Percentiles rank a stretch among this genome's conserved stretches.
These are phyloP conservation scores for Helicostylum pulchrum DNA, from an alignment of 192 early-diverging fungal species.

Conservation along the genomic window DNA sequence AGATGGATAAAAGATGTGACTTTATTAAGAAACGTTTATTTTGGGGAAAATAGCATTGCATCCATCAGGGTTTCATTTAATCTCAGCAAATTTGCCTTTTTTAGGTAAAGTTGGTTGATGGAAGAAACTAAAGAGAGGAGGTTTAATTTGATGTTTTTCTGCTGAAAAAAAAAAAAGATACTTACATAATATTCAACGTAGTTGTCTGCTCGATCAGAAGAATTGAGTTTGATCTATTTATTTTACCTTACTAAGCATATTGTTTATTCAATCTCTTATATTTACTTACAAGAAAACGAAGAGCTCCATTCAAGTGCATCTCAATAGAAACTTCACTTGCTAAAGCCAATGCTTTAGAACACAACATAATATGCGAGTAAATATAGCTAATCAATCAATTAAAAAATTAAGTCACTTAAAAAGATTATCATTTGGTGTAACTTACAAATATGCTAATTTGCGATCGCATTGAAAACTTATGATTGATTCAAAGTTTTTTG, in stretches of 20 bases:
- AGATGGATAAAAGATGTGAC: slow-evolving; percentile 13
- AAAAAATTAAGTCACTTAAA: neutral
- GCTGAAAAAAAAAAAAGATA: neutral
- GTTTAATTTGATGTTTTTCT: no score
- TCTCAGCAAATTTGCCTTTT: slow-evolving; percentile 21
- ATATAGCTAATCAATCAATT: neutral
- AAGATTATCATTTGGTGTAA: neutral
- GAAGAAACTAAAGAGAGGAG: neutral
- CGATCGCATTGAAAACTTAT: neutral
- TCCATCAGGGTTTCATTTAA: neutral
- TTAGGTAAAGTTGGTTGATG: neutral
- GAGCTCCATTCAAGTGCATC: neutral
- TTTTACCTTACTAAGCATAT: neutral
- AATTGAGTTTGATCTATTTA: neutral
- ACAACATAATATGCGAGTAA: slow-evolving; percentile 7
- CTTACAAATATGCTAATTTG: slow-evolving; percentile 7
- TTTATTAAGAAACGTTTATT: neutral
- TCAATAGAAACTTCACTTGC: slow-evolving; percentile 15
- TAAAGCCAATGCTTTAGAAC: neutral
- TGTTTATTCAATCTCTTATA: neutral
- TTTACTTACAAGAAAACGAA: slow-evolving; percentile 11
- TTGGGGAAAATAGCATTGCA: neutral
- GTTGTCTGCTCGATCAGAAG: neutral
- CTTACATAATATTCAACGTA: slow-evolving; percentile 15
- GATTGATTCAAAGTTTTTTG: slow-evolving; percentile 7